phyloP scores from a whole-genome alignment of 1,284 basidiomycete genomes.

The Macrocybe sp. region DNA sequence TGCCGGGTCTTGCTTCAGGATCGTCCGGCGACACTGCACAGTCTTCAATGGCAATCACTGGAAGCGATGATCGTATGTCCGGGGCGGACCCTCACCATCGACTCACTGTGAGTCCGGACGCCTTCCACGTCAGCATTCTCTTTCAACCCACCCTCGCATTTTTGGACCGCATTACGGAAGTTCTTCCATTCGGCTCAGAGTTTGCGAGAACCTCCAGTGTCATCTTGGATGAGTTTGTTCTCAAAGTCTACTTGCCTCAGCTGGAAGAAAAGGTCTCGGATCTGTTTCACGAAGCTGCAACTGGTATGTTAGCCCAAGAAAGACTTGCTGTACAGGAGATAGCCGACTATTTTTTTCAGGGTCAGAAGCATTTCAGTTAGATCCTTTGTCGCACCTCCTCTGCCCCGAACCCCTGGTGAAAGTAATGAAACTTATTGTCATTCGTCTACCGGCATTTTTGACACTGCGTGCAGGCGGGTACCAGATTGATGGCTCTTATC shows the following conservation, averaged over 20 bases:
- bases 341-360: slow-evolving; percentile 34
- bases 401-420: slow-evolving; percentile 76
- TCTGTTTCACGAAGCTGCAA: slow-evolving; percentile 84
- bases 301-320: slow-evolving; percentile 43
- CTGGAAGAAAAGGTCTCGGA: slow-evolving; percentile 91
- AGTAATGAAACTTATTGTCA: slow-evolving; percentile 31
- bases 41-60: slow-evolving; percentile 51
- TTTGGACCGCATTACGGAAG: slow-evolving; percentile 66
- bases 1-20: slow-evolving; percentile 88
- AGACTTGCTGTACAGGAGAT: background rate
- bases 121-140: slow-evolving; percentile 91
- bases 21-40: slow-evolving; percentile 59
- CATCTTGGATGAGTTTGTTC: slow-evolving; percentile 91
- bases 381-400: slow-evolving; percentile 57
- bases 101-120: slow-evolving; percentile 84
- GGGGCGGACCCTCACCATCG: slow-evolving; percentile 78
- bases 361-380: slow-evolving; percentile 81
- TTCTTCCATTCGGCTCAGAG: slow-evolving; percentile 73
- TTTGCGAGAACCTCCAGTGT: slow-evolving; percentile 67
- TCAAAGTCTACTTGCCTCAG: slow-evolving; percentile 91
- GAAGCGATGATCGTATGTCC: slow-evolving; percentile 67
- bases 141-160: slow-evolving; percentile 93
- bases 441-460: slow-evolving; percentile 1
- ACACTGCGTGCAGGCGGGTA: slow-evolving; percentile 53
- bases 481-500: slow-evolving; percentile 84